Conservation (phyloP, 805 yeast species). For the Spathaspora passalidarum region DNA sequence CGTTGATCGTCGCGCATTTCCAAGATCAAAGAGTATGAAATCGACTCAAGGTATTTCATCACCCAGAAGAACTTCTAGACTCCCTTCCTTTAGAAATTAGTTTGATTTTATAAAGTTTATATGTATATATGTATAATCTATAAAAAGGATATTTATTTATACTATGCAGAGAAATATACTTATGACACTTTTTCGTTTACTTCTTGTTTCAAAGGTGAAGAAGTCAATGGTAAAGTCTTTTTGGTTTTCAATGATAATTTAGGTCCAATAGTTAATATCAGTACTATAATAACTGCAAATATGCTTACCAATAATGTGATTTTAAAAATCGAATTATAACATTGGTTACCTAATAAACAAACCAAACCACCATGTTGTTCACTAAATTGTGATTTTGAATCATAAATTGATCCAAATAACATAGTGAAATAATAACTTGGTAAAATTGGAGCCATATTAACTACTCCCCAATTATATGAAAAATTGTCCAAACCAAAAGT, state of each 20-base stretch:
- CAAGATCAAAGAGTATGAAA: constrained; percentile 13
- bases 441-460: constrained; percentile 63
- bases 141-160: not conserved
- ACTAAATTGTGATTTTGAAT: constrained; percentile 31
- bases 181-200: not conserved
- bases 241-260: not conserved
- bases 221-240: constrained; percentile 5
- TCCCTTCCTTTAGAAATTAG: constrained; percentile 12
- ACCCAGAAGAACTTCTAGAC: constrained; percentile 11
- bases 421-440: constrained; percentile 59
- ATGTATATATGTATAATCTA: not conserved
- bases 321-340: constrained; percentile 47
- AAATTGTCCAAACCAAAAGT: constrained; percentile 66
- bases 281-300: constrained; percentile 20
- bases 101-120: not conserved
- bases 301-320: constrained; percentile 33
- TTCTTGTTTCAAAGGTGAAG: not conserved
- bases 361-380: constrained; percentile 10
- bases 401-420: constrained; percentile 64
- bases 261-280: constrained; percentile 14
- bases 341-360: constrained; percentile 31
- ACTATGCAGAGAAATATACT: not conserved
- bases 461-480: constrained; percentile 71
- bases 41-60: constrained; percentile 2
- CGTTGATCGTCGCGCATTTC: constrained; percentile 21